Conservation (phyloP, 2,329 filamentous ascomycete genomes). For the Trichocomaceae sp. region DNA sequence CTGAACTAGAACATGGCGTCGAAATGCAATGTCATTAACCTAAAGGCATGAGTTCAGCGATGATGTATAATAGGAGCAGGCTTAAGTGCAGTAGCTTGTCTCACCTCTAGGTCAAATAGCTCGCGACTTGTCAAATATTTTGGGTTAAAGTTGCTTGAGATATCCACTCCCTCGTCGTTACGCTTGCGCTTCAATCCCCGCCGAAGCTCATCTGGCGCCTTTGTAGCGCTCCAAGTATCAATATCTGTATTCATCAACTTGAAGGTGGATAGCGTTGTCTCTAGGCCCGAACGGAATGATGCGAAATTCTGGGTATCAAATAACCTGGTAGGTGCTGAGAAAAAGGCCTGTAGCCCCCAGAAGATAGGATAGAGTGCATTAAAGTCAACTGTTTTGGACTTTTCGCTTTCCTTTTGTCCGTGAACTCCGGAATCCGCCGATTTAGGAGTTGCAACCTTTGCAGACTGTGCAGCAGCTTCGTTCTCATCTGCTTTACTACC, state of each 20-base stretch:
- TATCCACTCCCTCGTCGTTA: constrained; percentile 54
- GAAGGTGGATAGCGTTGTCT: constrained; percentile 66
- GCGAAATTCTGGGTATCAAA: constrained; percentile 66
- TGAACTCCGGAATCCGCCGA: neutral
- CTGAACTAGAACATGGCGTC: constrained; percentile 90
- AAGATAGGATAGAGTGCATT: constrained; percentile 82
- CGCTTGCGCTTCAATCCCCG: constrained; percentile 66
- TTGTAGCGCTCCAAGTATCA: constrained; percentile 56
- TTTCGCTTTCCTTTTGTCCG: constrained; percentile 19
- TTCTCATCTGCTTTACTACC: constrained; percentile 17
- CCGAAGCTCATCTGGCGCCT: constrained; percentile 56
- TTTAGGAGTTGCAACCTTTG: constrained; percentile 3
- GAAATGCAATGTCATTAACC: constrained; percentile 90
- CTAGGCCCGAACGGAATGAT: constrained; percentile 57
- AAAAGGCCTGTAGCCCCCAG: constrained; percentile 86
- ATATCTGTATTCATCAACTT: constrained; percentile 62
- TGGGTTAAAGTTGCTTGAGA: constrained; percentile 77
- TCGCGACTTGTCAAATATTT: constrained; percentile 98
- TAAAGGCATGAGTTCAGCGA: constrained; percentile 28
- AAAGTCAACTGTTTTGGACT: constrained; percentile 54
- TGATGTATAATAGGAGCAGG: neutral
- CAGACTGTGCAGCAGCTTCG: constrained; percentile 12
- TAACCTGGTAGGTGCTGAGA: constrained; percentile 79
- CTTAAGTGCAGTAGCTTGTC: neutral
- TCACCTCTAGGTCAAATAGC: constrained; percentile 87